Percentiles rank a stretch among this genome's conserved stretches.
These are phyloP conservation scores for Irpex sp. DNA, from an alignment of 1,284 basidiomycete species.

Conservation along the genomic window DNA sequence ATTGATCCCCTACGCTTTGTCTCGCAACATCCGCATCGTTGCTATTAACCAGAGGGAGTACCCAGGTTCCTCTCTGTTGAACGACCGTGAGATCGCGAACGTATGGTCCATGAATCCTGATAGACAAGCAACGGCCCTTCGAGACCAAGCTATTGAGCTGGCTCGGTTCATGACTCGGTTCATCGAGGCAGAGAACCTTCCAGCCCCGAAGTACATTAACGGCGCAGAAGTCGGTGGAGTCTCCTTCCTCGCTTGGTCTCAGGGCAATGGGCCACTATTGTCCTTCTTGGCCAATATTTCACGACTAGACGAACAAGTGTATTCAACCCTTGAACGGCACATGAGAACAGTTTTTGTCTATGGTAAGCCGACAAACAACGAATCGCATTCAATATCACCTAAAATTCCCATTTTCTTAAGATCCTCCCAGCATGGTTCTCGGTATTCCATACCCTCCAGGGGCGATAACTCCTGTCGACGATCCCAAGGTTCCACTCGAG, in stretches of 20 bases:
- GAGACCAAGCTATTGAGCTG: conserved; percentile 1
- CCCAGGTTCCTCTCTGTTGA: conserved; percentile 3
- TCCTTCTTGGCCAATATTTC: conserved; percentile 2
- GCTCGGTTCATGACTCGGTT: conserved; percentile 2
- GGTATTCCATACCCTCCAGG: conserved; percentile 1
- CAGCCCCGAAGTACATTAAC: not conserved
- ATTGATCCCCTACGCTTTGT: not conserved
- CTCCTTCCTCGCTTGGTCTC: conserved; percentile 6
- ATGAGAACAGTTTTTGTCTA: conserved; percentile 5
- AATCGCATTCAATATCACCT: not conserved
- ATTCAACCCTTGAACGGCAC: not conserved
- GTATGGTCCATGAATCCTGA: not conserved
- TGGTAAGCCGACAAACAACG: not conserved
- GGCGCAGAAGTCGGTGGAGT: conserved; percentile 3
- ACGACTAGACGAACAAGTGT: not conserved
- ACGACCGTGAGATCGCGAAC: not conserved
- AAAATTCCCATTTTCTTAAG: not conserved
- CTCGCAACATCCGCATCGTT: conserved; percentile 4
- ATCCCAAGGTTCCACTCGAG: not conserved
- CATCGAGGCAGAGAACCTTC: not conserved
- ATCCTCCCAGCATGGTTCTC: not conserved
- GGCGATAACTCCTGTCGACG: conserved; percentile 11
- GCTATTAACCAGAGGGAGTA: conserved; percentile 8
- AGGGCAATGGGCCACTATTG: not conserved
- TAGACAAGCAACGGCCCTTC: not conserved